Base-by-base conservation (phyloP, 192 early-diverging fungal genomes). In the Backusella tuberculispora region DNA sequence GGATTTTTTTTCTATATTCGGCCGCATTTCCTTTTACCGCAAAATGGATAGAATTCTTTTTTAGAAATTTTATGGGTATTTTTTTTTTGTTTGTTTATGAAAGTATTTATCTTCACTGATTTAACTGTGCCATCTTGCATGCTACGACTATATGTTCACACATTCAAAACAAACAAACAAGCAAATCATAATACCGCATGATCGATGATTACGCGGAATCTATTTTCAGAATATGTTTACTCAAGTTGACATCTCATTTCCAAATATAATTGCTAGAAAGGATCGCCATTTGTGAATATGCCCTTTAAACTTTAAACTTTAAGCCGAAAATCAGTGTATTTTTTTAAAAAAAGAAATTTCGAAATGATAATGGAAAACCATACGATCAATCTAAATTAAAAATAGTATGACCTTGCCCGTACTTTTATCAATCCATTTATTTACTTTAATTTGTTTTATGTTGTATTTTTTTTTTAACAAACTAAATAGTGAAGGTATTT, bases 41-140 rank as follows among this genome's bases (percentile, higher is more conserved):
- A 24, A 7, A 19, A 14, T 17, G 9, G 9, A 19, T 50, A 3
- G 48, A 50, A n/a, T 50, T 50, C 29, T 34, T 34, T 34, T 34
- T n/a, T n/a, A n/a, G n/a, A n/a, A n/a, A n/a, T n/a, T 34, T 34
- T 34, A 34, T 0, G 29, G 29, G 1, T 34, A 0, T 43, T 6
- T 43, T 43, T 43, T 43, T 50, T 9, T 50, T 19, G n/a, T 9
- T 50, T 50, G n/a, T 21, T 50, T 21, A 50, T n/a, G 17, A 48
- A 50, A 50, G n/a, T 9, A 60, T 26, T 53, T 60, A 9, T 60
- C 53, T 60, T 26, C 26, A 24, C 26, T 60, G 53, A 60, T 9
- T 60, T 60, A 26, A 13, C 53, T 60, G 53, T 60, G 53, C 53
- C 53, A 26, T 60, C 53, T 24, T 24, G 53, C 53, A 60, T 60